These are phyloP conservation scores for Dendrostoma leiphaemia DNA, from an alignment of 2,329 filamentous ascomycete species.

Conservation along the genomic window DNA sequence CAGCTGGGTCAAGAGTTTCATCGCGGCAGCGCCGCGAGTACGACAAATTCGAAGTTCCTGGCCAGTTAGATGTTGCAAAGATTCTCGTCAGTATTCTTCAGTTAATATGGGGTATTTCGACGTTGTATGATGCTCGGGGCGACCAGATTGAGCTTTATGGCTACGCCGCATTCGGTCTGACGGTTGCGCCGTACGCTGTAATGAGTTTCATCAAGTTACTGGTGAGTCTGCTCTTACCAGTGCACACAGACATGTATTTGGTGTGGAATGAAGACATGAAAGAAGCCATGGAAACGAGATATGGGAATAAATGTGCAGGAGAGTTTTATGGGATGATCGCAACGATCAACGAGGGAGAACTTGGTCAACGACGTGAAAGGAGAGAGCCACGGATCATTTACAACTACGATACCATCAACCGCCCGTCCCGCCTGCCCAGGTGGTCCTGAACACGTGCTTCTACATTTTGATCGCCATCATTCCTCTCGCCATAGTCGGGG, in stretches of 20 bases:
- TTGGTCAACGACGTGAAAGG: not conserved
- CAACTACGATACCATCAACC: not conserved
- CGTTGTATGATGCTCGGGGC: constrained; percentile 24
- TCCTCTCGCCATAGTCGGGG: constrained; percentile 26
- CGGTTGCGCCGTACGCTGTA: constrained; percentile 28
- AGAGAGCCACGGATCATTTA: not conserved
- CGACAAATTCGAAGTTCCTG: not conserved
- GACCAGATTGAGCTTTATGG: constrained; percentile 27
- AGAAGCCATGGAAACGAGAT: not conserved
- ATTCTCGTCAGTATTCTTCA: not conserved
- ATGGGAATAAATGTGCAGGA: not conserved
- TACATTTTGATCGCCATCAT: constrained; percentile 25
- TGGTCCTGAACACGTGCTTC: not conserved
- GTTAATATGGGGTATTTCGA: constrained; percentile 7
- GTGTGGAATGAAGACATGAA: not conserved
- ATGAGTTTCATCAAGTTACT: constrained; percentile 28
- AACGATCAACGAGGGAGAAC: not conserved
- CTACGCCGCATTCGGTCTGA: constrained; percentile 31
- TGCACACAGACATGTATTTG: not conserved
- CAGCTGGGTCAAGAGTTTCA: no score
- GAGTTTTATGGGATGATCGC: not conserved
- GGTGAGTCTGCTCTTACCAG: not conserved
- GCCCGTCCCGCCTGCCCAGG: not conserved
- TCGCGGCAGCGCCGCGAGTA: not conserved
- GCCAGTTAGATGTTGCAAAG: not conserved